A percentile compares a stretch with the other conserved stretches of the same genome.
Evolutionary conservation across 1,139 yeast genomes (phyloP).

Genomic region (Candida freyschussii): DNA sequence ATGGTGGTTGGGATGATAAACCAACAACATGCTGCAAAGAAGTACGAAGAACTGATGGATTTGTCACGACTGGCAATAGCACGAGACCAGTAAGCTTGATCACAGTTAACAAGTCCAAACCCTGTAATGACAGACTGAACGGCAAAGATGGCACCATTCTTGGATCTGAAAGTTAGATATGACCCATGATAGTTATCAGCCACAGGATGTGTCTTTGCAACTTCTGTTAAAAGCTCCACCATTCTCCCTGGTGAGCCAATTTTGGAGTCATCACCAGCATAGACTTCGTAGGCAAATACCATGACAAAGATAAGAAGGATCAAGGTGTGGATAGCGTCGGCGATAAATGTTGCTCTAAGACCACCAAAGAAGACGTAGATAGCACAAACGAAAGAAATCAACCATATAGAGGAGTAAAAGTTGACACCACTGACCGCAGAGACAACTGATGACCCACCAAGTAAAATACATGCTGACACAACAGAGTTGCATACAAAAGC

Average conservation of each 20-base stretch:
- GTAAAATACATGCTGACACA: slow-evolving; percentile 34
- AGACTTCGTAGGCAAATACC: slow-evolving; percentile 40
- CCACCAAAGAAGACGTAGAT: slow-evolving; percentile 43
- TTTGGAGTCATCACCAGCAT: slow-evolving; percentile 33
- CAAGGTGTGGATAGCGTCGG: slow-evolving; percentile 44
- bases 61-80: slow-evolving; percentile 39
- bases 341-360: slow-evolving; percentile 41
- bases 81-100: slow-evolving; percentile 36
- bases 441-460: slow-evolving; percentile 38
- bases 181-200: slow-evolving; percentile 43
- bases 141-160: slow-evolving; percentile 36
- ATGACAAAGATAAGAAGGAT: slow-evolving; percentile 36
- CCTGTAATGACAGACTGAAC: slow-evolving; percentile 34
- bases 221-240: slow-evolving; percentile 39
- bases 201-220: slow-evolving; percentile 33
- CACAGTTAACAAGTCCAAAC: slow-evolving; percentile 34
- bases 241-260: slow-evolving; percentile 45
- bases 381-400: slow-evolving; percentile 38
- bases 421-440: slow-evolving; percentile 36
- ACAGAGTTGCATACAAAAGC: slow-evolving; percentile 37
- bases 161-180: slow-evolving; percentile 42
- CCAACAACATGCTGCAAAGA: slow-evolving; percentile 43
- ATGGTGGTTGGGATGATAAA: slow-evolving; percentile 39
- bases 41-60: slow-evolving; percentile 37
- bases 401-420: slow-evolving; percentile 33